A percentile compares a stretch with the other conserved stretches of the same genome.
Conservation (phyloP, 2,329 filamentous ascomycete species). For the Xylariaceae sp. region DNA sequence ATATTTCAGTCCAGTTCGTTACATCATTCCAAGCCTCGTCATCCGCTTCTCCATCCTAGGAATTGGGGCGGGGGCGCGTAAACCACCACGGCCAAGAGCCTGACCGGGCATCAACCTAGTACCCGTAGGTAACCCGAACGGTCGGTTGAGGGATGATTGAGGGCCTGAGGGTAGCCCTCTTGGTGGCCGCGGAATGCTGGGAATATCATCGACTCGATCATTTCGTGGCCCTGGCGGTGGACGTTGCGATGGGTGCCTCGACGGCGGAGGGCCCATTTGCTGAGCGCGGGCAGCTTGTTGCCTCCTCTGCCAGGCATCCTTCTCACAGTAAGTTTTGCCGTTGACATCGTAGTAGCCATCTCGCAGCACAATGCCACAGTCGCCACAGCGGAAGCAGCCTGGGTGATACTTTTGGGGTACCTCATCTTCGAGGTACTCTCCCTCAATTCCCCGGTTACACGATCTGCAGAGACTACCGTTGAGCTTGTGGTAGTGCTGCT, state of each 20-base stretch:
- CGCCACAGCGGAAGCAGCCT: constrained; percentile 77
- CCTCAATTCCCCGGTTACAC: constrained; percentile 85
- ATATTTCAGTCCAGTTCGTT: constrained; percentile 2
- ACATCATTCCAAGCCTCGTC: constrained; percentile 57
- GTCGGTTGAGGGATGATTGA: constrained; percentile 25
- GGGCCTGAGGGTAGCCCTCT: constrained; percentile 26
- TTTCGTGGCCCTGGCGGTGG: constrained; percentile 11
- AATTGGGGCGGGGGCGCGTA: constrained; percentile 23
- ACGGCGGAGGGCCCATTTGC: constrained; percentile 20
- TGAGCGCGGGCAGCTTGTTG: constrained; percentile 37
- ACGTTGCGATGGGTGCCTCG: constrained; percentile 9
- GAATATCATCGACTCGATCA: constrained; percentile 14
- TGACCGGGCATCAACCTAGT: constrained; percentile 35
- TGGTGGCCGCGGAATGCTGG: constrained; percentile 22
- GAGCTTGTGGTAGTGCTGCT: constrained; percentile 85
- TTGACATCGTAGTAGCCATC: constrained; percentile 91
- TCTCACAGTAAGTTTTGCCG: constrained; percentile 78
- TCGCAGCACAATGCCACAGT: constrained; percentile 68
- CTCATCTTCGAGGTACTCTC: constrained; percentile 86
- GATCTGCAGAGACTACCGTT: constrained; percentile 81
- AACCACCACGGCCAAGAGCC: constrained; percentile 30
- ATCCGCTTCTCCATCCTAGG: constrained; percentile 60
- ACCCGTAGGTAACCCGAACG: constrained; percentile 33
- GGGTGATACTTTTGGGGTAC: constrained; percentile 76
- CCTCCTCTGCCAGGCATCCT: constrained; percentile 65